Evolutionary conservation across 2,329 filamentous ascomycete genomes (phyloP).

Genomic region (Ophiostoma piceae): DNA sequence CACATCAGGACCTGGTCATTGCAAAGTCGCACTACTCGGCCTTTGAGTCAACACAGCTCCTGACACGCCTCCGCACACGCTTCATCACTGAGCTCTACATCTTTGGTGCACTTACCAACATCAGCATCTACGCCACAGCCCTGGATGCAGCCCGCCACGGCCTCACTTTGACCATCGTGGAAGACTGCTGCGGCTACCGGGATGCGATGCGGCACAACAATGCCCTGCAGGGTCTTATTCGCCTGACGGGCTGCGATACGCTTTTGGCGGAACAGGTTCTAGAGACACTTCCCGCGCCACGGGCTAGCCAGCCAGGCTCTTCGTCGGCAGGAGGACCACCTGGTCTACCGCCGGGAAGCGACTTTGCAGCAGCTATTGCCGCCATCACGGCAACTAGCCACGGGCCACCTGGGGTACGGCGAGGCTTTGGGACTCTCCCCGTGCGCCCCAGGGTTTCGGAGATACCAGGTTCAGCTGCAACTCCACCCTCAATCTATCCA

Average conservation of each 20-base stretch:
- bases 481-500: neutral
- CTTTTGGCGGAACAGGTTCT: slow-evolving; percentile 57
- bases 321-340: neutral
- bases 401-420: slow-evolving; percentile 16
- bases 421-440: neutral
- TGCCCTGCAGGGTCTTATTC: slow-evolving; percentile 65
- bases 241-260: slow-evolving; percentile 68
- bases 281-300: slow-evolving; percentile 24
- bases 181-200: slow-evolving; percentile 83
- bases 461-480: neutral
- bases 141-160: slow-evolving; percentile 86
- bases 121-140: slow-evolving; percentile 86
- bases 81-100: slow-evolving; percentile 87
- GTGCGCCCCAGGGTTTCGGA: slow-evolving; percentile 6
- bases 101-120: slow-evolving; percentile 78
- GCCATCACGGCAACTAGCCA: slow-evolving; percentile 22
- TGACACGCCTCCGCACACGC: slow-evolving; percentile 73
- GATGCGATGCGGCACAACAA: slow-evolving; percentile 62
- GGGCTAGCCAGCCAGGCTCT: neutral
- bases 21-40: slow-evolving; percentile 84
- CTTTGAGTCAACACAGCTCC: slow-evolving; percentile 67
- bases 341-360: neutral
- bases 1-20: slow-evolving; percentile 44
- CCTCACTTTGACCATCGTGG: slow-evolving; percentile 76
- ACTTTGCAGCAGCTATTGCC: slow-evolving; percentile 20